Conservation (phyloP, 1,139 yeast species). For the Saccharomyces hybrid region DNA sequence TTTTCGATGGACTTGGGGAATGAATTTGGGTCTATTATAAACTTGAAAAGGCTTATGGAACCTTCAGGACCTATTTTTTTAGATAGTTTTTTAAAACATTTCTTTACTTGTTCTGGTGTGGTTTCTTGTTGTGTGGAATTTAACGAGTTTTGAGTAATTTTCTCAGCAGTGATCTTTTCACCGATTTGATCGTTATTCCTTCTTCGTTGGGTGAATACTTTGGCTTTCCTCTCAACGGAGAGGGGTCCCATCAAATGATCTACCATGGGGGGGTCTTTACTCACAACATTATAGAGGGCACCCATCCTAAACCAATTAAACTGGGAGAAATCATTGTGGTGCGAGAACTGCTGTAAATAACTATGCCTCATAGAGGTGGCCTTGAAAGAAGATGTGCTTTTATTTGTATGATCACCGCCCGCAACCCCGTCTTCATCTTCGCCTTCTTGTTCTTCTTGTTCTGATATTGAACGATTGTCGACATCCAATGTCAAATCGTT, state of each 20-base stretch:
- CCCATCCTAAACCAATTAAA: slow-evolving; percentile 61
- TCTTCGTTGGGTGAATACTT: slow-evolving; percentile 34
- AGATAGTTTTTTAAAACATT: slow-evolving; percentile 37
- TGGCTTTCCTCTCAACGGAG: slow-evolving; percentile 48
- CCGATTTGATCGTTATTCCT: slow-evolving; percentile 38
- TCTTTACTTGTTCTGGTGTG: slow-evolving; percentile 54
- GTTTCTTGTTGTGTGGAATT: slow-evolving; percentile 43
- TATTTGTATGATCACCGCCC: slow-evolving; percentile 8
- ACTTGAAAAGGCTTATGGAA: slow-evolving; percentile 52
- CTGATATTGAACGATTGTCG: slow-evolving; percentile 20
- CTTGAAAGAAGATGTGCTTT: slow-evolving; percentile 16
- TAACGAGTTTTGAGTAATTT: slow-evolving; percentile 45
- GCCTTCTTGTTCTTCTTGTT: slow-evolving; percentile 9
- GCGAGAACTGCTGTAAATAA: slow-evolving; percentile 20
- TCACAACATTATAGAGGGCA: slow-evolving; percentile 40
- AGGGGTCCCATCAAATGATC: slow-evolving; percentile 71
- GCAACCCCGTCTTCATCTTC: slow-evolving; percentile 7
- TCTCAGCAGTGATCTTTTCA: slow-evolving; percentile 46
- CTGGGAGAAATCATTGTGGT: slow-evolving; percentile 25
- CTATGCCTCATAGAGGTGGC: slow-evolving; percentile 13
- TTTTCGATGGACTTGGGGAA: slow-evolving; percentile 79
- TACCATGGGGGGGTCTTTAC: slow-evolving; percentile 43
- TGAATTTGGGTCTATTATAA: slow-evolving; percentile 66
- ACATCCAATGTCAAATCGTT: slow-evolving; percentile 11
- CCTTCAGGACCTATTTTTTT: slow-evolving; percentile 29